A percentile compares a stretch with the other conserved stretches of the same genome.
Evolutionary conservation across 2,329 filamentous ascomycete genomes (phyloP).

Genomic region (Colletotrichum karsti): DNA sequence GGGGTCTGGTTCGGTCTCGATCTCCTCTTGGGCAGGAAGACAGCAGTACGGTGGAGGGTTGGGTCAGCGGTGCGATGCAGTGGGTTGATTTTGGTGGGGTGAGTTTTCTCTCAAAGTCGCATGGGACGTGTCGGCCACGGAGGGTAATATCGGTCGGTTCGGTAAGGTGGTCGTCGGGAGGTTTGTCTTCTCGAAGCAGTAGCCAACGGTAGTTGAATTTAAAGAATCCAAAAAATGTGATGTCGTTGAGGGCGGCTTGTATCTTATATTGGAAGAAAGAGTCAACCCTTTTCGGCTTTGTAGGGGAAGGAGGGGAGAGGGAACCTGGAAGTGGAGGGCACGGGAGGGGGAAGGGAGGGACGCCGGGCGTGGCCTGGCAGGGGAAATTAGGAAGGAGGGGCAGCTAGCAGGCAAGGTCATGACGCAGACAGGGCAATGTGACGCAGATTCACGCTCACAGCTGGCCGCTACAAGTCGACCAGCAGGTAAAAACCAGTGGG

Average conservation of each 20-base stretch:
- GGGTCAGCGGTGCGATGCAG: slow-evolving; percentile 17
- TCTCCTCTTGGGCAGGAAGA: slow-evolving; percentile 24
- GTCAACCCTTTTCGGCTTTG: slow-evolving; percentile 2
- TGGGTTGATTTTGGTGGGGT: slow-evolving; percentile 21
- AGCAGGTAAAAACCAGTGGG: background rate
- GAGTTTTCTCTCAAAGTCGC: background rate
- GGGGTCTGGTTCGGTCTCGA: slow-evolving; percentile 17
- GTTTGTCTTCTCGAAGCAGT: background rate
- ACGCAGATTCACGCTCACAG: slow-evolving; percentile 28
- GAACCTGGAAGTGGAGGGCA: slow-evolving; percentile 5
- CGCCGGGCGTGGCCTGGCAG: slow-evolving; percentile 11
- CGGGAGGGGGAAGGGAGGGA: slow-evolving; percentile 33
- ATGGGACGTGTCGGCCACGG: background rate
- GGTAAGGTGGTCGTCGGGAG: background rate
- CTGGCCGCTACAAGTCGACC: background rate
- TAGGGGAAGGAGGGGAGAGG: slow-evolving; percentile 17
- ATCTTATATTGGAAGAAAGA: slow-evolving; percentile 16
- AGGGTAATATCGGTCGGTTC: background rate
- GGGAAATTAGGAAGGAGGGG: slow-evolving; percentile 32
- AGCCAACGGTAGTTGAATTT: background rate
- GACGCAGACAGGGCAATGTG: slow-evolving; percentile 28
- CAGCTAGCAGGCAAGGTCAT: slow-evolving; percentile 26
- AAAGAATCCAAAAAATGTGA: background rate
- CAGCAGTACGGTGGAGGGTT: slow-evolving; percentile 15
- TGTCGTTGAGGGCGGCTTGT: slow-evolving; percentile 9